phyloP scores from a whole-genome alignment of 176 grass and related monocot species.

The Musa acuminata region DNA sequence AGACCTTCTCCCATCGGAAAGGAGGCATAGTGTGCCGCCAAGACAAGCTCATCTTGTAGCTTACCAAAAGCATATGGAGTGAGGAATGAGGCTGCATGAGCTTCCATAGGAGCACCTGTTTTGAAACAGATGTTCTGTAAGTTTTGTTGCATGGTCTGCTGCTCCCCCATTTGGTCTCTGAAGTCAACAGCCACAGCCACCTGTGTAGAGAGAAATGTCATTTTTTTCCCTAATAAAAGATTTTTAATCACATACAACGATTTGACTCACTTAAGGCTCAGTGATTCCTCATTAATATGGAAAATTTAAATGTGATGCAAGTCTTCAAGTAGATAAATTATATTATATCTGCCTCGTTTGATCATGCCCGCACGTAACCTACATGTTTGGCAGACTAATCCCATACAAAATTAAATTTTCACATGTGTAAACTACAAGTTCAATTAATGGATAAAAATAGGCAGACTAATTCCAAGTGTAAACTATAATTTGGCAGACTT shows the following conservation, averaged over 20 bases:
- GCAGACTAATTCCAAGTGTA: too few species aligned
- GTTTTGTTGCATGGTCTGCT: conserved; percentile 41
- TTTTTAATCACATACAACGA: too few species aligned
- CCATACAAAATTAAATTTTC: too few species aligned
- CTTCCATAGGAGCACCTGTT: conserved; percentile 58
- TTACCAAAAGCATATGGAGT: conserved; percentile 47
- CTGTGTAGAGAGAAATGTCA: conserved; percentile 13
- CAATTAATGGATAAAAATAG: too few species aligned
- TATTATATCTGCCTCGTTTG: neutral
- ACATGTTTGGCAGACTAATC: too few species aligned
- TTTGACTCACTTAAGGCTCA: neutral
- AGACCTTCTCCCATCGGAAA: conserved; percentile 36
- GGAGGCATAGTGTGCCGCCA: conserved; percentile 32
- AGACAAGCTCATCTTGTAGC: conserved; percentile 62
- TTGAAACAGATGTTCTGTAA: conserved; percentile 38
- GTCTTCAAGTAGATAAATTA: neutral
- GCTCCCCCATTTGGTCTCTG: conserved; percentile 49
- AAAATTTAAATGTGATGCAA: neutral
- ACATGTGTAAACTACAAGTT: too few species aligned
- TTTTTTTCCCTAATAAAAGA: neutral
- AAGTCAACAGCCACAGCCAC: conserved; percentile 35
- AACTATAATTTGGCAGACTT: too few species aligned
- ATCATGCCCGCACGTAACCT: too few species aligned
- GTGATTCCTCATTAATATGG: neutral
- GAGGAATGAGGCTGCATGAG: conserved; percentile 43